Base-by-base conservation (phyloP, 129 eudicot species). In the Centella asiatica region DNA sequence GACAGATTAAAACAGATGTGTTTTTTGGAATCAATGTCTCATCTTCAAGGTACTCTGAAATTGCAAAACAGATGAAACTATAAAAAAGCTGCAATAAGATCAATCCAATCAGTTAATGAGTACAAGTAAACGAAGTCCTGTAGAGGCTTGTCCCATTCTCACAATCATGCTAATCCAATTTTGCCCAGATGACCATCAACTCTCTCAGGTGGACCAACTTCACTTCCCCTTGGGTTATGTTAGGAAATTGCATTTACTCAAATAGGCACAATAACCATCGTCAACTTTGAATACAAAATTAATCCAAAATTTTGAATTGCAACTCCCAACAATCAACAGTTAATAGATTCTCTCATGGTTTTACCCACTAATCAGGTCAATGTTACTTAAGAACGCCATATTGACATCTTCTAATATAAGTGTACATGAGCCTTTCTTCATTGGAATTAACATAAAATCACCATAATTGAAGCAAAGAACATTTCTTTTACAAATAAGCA, bases 1-100 rank as follows among this genome's bases (percentile, higher is more conserved):
- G 95, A 36, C 90, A 87, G 46, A 92, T 84, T 76, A 92, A 82
- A 75, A 92, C 98, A 77, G 95, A 81, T 39, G 98, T 92, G 70
- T 92, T 87, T 87, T 82, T 87, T 44, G 95, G 94, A 60, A 92
- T 87, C 95, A 84, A 71, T 85, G 69, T 84, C 72, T 71, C 93
- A 74, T 92, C 98, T 49, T 87, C 90, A 66, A 77, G 82, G 69
- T 87, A 92, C 65, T 92, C 98, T 92, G 98, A 90, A 86, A 83
- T 80, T 60, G 69, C 60, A 79, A 78, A 81, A 81, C 64, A 79
- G 33, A 34, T 19, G 65, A 71, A 72, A 55, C 52, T 42, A 62
- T 73, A 81, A 81, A 69, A 63, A 70, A 12, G 11, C 76, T 44
- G 55, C 44, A 72, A 75, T 65, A 46, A 39, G 34, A 69, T 62